Base-by-base conservation (phyloP, 2,329 filamentous ascomycete species). In the Pyrenophora graminea region DNA sequence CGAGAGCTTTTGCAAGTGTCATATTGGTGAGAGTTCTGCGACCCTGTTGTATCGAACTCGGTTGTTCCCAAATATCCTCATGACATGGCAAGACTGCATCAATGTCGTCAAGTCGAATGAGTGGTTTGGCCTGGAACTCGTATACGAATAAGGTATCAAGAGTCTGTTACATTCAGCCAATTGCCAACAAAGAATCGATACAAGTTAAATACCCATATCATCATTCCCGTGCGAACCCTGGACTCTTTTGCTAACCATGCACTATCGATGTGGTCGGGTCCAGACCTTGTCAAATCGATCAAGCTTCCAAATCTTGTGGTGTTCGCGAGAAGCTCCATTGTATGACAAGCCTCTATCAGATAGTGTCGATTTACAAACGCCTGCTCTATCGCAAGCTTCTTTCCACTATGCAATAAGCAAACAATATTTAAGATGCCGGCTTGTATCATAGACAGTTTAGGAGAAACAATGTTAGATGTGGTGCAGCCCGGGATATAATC, bases 1-100 rank as follows among this genome's bases (percentile, higher is more conserved):
- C 73, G 10, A 80, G 66, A 1, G 77, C 76, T 38, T 52, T 42
- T 10, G 25, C 15, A 17, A 57, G 41, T 31, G 39, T 57, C 19
- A 48, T 31, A 23, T 30, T 33, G 19, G 44, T 18, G 9, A 19
- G 21, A 17, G 23, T 3, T 4, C 12, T 44, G 17, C 34, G 39
- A 17, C n/a, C 30, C 2, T 15, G 32, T 15, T 5, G 23, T 7
- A 34, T 15, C 15, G 33, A 19, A 17, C 17, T 17, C 15, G 51
- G 33, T 9, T 38, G 30, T 13, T 58, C 51, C 57, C 55, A 58
- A 27, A 53, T 18, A 17, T 50, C 52, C 17, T 60, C 55, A 21
- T 47, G 51, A 23, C 37, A 51, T n/a, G 55, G 57, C 18, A 58
- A 41, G 3, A 17, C 23, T 6, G 38, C 37, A 40, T 42, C 42